These are phyloP conservation scores for Closterium sp. DNA, from an alignment of 139 green algal species.

Conservation along the genomic window DNA sequence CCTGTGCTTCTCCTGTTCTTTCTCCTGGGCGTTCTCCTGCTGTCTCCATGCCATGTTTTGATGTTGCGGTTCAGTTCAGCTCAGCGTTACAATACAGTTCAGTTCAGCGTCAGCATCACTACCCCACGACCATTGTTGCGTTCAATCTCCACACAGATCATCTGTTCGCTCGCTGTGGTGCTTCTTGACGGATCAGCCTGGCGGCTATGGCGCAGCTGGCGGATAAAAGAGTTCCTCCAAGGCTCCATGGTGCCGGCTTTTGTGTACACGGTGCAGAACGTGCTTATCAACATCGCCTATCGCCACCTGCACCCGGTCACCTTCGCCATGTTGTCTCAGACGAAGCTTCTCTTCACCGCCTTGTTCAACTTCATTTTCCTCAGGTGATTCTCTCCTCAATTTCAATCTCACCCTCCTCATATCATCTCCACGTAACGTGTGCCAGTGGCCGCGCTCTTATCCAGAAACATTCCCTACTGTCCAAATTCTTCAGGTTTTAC, in stretches of 20 bases:
- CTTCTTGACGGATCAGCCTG: background rate
- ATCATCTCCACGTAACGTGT: too few species aligned
- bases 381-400: background rate
- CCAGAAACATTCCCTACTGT: too few species aligned
- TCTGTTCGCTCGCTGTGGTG: background rate
- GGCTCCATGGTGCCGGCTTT: conserved; percentile 27
- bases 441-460: too few species aligned
- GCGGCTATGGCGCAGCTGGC: background rate
- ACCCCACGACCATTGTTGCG: background rate
- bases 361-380: conserved; percentile 53
- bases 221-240: background rate
- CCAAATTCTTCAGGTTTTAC: background rate
- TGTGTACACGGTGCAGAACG: conserved; percentile 55
- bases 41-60: background rate
- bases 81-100: background rate
- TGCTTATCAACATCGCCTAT: conserved; percentile 47
- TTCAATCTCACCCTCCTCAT: too few species aligned
- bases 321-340: conserved; percentile 57
- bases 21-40: background rate
- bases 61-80: background rate
- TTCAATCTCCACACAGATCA: background rate
- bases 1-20: background rate
- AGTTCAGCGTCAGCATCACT: background rate
- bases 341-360: conserved; percentile 54
- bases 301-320: conserved; percentile 41